phyloP scores from a whole-genome alignment of 345 rosid species.

The Psidium friedrichsthalianum region DNA sequence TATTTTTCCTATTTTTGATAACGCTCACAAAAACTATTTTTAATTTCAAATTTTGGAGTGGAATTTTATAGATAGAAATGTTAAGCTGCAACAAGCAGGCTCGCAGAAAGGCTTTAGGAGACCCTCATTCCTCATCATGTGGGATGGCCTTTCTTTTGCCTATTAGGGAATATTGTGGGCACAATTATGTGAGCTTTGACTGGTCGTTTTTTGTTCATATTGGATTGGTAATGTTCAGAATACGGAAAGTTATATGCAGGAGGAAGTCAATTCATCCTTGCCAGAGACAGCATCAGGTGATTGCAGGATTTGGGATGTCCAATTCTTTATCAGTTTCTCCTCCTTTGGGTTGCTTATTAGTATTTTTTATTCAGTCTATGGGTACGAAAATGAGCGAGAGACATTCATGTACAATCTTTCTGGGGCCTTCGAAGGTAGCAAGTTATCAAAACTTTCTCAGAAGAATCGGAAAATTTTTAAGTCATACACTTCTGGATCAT shows the following conservation, averaged over 20 bases:
- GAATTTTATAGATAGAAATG: not conserved
- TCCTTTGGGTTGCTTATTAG: slow-evolving; percentile 6
- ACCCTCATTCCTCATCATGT: not conserved
- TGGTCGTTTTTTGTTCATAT: not conserved
- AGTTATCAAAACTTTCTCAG: slow-evolving; percentile 39
- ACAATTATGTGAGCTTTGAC: not conserved
- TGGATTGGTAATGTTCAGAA: slow-evolving; percentile 24
- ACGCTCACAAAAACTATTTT: not conserved
- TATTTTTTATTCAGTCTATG: slow-evolving; percentile 40
- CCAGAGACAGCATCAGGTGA: slow-evolving; percentile 63
- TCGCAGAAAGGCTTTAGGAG: not conserved
- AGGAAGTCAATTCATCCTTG: slow-evolving; percentile 57
- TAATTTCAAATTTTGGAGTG: not conserved
- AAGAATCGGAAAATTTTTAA: slow-evolving; percentile 42
- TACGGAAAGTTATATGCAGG: slow-evolving; percentile 64
- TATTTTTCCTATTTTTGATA: not conserved
- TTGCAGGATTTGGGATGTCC: not conserved
- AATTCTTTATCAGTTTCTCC: not conserved
- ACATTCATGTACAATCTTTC: slow-evolving; percentile 56
- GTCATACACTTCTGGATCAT: slow-evolving; percentile 26
- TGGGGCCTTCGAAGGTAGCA: slow-evolving; percentile 45
- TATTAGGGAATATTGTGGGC: not conserved
- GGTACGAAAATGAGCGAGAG: slow-evolving; percentile 82
- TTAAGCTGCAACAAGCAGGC: not conserved
- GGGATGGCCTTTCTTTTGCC: not conserved